Conservation (phyloP, 805 yeast genomes). For the Blastobotrys americana region DNA sequence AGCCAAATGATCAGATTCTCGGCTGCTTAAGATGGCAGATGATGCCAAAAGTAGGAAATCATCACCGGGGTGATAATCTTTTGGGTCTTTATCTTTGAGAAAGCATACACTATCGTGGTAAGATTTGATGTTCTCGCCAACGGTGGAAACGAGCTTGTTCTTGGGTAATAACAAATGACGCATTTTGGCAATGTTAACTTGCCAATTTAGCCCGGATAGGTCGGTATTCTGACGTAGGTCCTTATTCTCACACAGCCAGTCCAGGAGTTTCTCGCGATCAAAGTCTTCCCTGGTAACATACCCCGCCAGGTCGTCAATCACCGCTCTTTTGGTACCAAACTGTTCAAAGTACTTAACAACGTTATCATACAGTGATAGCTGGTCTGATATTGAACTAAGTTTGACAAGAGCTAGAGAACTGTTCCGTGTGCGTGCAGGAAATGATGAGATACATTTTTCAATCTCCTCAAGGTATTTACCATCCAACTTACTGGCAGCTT, state of each 20-base stretch:
- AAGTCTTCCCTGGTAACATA: constrained; percentile 26
- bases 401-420: constrained; percentile 48
- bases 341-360: constrained; percentile 37
- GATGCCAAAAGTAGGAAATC: constrained; percentile 56
- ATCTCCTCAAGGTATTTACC: not conserved
- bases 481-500: constrained; percentile 33
- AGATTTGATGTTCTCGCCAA: constrained; percentile 31
- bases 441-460: not conserved
- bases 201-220: constrained; percentile 16
- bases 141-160: constrained; percentile 6
- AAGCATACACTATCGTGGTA: constrained; percentile 37
- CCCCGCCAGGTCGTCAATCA: constrained; percentile 50
- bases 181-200: constrained; percentile 46
- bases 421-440: constrained; percentile 38
- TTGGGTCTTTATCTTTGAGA: constrained; percentile 39
- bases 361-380: constrained; percentile 5
- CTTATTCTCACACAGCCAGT: constrained; percentile 14
- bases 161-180: constrained; percentile 27
- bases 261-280: constrained; percentile 11
- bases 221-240: not conserved
- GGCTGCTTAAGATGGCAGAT: constrained; percentile 27
- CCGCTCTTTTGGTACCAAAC: constrained; percentile 55
- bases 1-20: constrained; percentile 24
- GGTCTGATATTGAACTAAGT: constrained; percentile 25
- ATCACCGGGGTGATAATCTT: constrained; percentile 67